These are phyloP conservation scores for Diaporthe eres DNA, from an alignment of 2,329 filamentous ascomycete genomes.

Conservation along the genomic window DNA sequence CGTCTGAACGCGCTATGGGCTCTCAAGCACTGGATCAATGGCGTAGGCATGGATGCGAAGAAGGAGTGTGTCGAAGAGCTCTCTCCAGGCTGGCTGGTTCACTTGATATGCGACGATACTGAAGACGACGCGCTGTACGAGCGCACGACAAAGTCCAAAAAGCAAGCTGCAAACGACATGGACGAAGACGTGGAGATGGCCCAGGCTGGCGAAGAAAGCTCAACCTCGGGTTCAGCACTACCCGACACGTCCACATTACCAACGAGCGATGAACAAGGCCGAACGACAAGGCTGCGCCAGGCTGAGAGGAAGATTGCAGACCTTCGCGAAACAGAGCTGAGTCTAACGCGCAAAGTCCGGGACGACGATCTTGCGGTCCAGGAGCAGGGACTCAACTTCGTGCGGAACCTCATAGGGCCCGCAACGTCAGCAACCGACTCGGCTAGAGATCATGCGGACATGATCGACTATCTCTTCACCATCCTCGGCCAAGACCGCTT, in stretches of 20 bases:
- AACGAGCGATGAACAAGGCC: slow-evolving; percentile 45
- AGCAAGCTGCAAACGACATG: slow-evolving; percentile 50
- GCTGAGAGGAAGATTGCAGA: slow-evolving; percentile 64
- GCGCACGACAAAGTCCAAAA: slow-evolving; percentile 42
- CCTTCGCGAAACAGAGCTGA: slow-evolving; percentile 76
- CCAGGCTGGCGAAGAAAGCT: slow-evolving; percentile 59
- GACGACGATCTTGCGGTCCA: slow-evolving; percentile 88
- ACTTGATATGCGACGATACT: slow-evolving; percentile 77
- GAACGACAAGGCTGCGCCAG: slow-evolving; percentile 61
- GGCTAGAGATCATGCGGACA: slow-evolving; percentile 70
- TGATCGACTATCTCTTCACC: slow-evolving; percentile 88
- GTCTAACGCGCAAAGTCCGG: slow-evolving; percentile 76
- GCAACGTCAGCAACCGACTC: slow-evolving; percentile 68
- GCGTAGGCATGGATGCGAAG: slow-evolving; percentile 79
- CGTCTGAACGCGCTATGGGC: slow-evolving; percentile 93
- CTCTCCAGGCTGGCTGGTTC: slow-evolving; percentile 83
- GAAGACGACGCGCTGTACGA: slow-evolving; percentile 66
- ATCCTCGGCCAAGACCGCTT: slow-evolving; percentile 82
- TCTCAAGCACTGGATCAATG: slow-evolving; percentile 88
- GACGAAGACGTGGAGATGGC: slow-evolving; percentile 73
- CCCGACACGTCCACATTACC: slow-evolving; percentile 41
- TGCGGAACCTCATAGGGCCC: slow-evolving; percentile 87
- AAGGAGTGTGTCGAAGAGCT: slow-evolving; percentile 83
- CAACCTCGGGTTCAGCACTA: slow-evolving; percentile 44
- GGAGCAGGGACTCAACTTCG: slow-evolving; percentile 90